Conservation (phyloP, 371 early-diverging fungal species). For the Gilbertella persicaria region DNA sequence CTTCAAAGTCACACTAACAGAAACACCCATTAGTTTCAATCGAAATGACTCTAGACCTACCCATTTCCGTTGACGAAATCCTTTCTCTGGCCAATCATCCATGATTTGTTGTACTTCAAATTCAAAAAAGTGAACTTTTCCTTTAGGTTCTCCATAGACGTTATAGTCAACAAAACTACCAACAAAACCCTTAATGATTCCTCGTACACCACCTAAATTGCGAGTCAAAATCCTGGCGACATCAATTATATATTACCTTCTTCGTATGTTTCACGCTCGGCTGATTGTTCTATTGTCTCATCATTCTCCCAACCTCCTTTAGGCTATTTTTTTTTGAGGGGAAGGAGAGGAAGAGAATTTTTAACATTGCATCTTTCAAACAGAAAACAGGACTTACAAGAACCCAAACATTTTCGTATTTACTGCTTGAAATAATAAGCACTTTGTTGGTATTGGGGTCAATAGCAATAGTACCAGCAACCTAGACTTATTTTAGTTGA, state of each 20-base stretch:
- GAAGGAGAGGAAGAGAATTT: background rate
- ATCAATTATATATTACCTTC: too few species aligned
- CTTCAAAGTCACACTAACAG: conserved; percentile 56
- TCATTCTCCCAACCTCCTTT: conserved; percentile 74
- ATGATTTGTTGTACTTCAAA: conserved; percentile 52
- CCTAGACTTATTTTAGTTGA: conserved; percentile 27
- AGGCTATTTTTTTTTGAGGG: conserved; percentile 30
- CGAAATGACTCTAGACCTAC: conserved; percentile 30
- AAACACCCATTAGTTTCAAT: background rate
- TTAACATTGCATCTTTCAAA: background rate
- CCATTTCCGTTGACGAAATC: conserved; percentile 57
- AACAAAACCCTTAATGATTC: conserved; percentile 40
- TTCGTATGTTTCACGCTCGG: conserved; percentile 64
- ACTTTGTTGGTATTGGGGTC: conserved; percentile 54
- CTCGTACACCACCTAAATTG: conserved; percentile 53
- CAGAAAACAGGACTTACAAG: conserved; percentile 32
- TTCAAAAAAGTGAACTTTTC: conserved; percentile 59
- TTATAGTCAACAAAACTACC: conserved; percentile 55
- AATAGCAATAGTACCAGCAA: conserved; percentile 62
- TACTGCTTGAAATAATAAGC: conserved; percentile 58
- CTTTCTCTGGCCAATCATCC: conserved; percentile 59
- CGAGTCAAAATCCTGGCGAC: too few species aligned
- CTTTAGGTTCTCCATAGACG: conserved; percentile 44
- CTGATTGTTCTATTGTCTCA: conserved; percentile 60
- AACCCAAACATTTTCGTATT: conserved; percentile 60